Percentiles rank a stretch among this genome's conserved stretches.
These are phyloP conservation scores for Houttuynia cordata DNA, from an alignment of 164 flowering plant genomes.

Conservation along the genomic window DNA sequence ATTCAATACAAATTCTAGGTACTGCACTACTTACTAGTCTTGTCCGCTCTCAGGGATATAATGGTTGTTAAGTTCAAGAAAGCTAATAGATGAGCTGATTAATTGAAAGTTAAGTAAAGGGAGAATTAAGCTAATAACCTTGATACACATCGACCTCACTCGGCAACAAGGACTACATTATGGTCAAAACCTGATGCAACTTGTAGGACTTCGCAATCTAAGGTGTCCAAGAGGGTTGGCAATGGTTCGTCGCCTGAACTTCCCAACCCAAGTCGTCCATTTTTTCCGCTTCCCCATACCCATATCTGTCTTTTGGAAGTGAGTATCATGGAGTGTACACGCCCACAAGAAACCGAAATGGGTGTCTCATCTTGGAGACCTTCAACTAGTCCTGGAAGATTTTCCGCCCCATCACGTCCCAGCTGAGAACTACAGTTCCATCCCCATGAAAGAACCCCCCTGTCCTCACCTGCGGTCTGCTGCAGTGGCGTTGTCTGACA, in stretches of 20 bases:
- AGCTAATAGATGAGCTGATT: not conserved
- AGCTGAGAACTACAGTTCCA: constrained; percentile 71
- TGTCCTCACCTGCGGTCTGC: constrained; percentile 9
- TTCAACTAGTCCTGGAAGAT: constrained; percentile 18
- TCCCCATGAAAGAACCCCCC: constrained; percentile 56
- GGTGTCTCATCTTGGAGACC: constrained; percentile 39
- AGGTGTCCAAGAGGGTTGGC: constrained; percentile 39
- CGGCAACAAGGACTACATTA: constrained; percentile 40
- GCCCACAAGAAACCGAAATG: constrained; percentile 49
- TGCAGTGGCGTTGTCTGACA: constrained; percentile 15
- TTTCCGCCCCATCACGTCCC: constrained; percentile 47
- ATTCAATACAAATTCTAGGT: not conserved
- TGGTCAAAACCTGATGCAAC: constrained; percentile 71
- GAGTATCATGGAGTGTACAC: constrained; percentile 66
- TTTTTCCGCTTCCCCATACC: constrained; percentile 85
- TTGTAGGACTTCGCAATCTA: constrained; percentile 44
- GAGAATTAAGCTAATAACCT: not conserved
- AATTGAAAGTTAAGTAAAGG: too few relatives aligned
- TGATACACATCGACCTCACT: constrained; percentile 7
- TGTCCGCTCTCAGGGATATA: not conserved
- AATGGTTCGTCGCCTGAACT: constrained; percentile 65
- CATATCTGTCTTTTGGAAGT: constrained; percentile 44
- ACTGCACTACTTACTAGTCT: not conserved
- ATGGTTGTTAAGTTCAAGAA: not conserved
- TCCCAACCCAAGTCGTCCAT: constrained; percentile 78